These are phyloP conservation scores for Patellifolia procumbens DNA, from an alignment of 179 eudicot genomes.

Conservation along the genomic window DNA sequence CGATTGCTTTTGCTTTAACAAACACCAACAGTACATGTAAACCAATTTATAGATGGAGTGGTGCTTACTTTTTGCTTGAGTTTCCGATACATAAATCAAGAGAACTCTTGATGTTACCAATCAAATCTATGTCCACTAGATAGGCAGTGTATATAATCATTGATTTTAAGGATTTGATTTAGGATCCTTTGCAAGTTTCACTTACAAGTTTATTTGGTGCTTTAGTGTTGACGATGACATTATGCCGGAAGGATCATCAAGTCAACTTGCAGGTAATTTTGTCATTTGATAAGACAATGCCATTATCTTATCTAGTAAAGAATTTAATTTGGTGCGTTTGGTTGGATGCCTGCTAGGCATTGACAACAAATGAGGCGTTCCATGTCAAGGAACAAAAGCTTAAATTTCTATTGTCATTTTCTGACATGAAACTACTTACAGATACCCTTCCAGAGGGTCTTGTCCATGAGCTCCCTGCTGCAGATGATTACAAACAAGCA, in stretches of 20 bases:
- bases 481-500: constrained; percentile 50
- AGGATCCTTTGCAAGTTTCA: neutral
- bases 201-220: neutral
- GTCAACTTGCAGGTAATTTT: constrained; percentile 50
- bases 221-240: constrained; percentile 72
- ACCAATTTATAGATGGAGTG: neutral
- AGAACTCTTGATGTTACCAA: neutral
- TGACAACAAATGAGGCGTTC: neutral
- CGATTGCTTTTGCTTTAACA: too few relatives aligned
- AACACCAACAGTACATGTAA: too few relatives aligned
- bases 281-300: neutral
- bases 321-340: neutral
- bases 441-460: constrained; percentile 83
- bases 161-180: neutral
- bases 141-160: neutral
- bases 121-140: neutral
- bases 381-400: neutral
- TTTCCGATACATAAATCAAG: neutral
- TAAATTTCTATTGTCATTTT: neutral
- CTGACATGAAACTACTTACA: constrained; percentile 26
- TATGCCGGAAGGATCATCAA: constrained; percentile 38
- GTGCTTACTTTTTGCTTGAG: neutral
- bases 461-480: constrained; percentile 75
- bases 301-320: neutral
- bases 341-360: neutral